Evolutionary conservation across 2,329 filamentous ascomycete species (phyloP), one percentile per base, ranked within the genome.

Genomic region (Colletotrichum endophyticum): DNA sequence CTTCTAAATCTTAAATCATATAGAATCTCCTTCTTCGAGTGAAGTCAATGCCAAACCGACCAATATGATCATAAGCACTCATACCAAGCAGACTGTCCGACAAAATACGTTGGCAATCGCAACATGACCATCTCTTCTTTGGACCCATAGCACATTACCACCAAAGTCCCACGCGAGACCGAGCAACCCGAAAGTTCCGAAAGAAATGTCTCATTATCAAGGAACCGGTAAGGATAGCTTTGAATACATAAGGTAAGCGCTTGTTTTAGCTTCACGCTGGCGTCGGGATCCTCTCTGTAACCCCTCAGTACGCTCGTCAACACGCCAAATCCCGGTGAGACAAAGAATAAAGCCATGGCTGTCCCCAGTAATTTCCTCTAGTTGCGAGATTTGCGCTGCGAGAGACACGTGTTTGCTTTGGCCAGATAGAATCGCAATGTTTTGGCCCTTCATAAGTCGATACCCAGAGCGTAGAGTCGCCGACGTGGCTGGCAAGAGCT

Each of bases 401-500:
- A 16, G 19, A 28, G 13, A 32, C 12, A n/a, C 3, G 4, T 62
- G 25, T 19, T 9, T 30, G 9, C 19, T n/a, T 2, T 36, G 19
- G 30, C 8, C 19, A 64, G 8, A 22, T 27, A 6, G n/a, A 25
- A 25, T 1, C 32, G 12, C 15, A n/a, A 73, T 73, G 71, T 79
- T 80, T 77, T 83, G 81, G 81, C 81, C 81, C 5, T 82, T 83
- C 34, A 28, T 72, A 3, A 28, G 73, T 13, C 66, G 77, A 3
- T 84, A 83, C 59, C 82, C 82, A 0, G 79, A 80, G 62, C 57
- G 72, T 6, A 66, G 39, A 19, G 78, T 78, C 12, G 72, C 62
- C 8, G 77, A 81, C 16, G 78, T 84, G 16, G 78, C 80, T 16
- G 79, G 79, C 70, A 77, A 80, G 66, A 79, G 78, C 6, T 89